These are phyloP conservation scores for Lactarius tabidus DNA, from an alignment of 768 basidiomycete genomes.

Conservation along the genomic window DNA sequence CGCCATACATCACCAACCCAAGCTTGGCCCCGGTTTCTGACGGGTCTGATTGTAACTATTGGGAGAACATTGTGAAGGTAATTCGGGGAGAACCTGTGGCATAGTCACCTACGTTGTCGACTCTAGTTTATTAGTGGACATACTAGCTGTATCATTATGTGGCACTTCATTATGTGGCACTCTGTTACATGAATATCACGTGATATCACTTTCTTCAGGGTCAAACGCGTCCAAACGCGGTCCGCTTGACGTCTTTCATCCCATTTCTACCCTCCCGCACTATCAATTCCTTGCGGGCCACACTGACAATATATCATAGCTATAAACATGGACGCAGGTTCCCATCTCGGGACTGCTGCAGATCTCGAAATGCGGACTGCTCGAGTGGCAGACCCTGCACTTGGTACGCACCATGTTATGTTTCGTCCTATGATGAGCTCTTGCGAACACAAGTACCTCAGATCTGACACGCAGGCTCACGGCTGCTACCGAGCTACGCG, in stretches of 20 bases:
- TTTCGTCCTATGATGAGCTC: slow-evolving; percentile 5
- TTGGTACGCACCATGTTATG: slow-evolving; percentile 42
- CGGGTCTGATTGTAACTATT: slow-evolving; percentile 25
- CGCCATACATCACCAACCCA: neutral
- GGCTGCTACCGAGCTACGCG: slow-evolving; percentile 74
- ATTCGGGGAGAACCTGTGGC: slow-evolving; percentile 23
- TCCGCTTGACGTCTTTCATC: slow-evolving; percentile 2
- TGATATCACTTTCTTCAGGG: slow-evolving; percentile 19
- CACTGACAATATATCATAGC: neutral
- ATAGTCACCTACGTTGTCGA: slow-evolving; percentile 1
- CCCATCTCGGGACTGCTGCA: slow-evolving; percentile 43
- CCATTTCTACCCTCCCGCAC: neutral
- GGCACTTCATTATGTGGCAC: neutral
- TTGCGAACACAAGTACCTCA: slow-evolving; percentile 29
- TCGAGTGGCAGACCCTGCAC: slow-evolving; percentile 69
- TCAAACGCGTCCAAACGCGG: slow-evolving; percentile 2
- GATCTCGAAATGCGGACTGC: slow-evolving; percentile 72
- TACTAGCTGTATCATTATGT: neutral
- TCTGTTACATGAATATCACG: slow-evolving; percentile 5
- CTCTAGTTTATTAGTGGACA: neutral
- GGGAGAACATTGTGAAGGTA: slow-evolving; percentile 27
- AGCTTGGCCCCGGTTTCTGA: slow-evolving; percentile 13
- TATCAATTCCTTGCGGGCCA: neutral
- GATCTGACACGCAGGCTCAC: slow-evolving; percentile 68
- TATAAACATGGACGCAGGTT: slow-evolving; percentile 41